phyloP scores from a whole-genome alignment of 2,329 filamentous ascomycete species.

The Stagonosporopsis vannaccii region DNA sequence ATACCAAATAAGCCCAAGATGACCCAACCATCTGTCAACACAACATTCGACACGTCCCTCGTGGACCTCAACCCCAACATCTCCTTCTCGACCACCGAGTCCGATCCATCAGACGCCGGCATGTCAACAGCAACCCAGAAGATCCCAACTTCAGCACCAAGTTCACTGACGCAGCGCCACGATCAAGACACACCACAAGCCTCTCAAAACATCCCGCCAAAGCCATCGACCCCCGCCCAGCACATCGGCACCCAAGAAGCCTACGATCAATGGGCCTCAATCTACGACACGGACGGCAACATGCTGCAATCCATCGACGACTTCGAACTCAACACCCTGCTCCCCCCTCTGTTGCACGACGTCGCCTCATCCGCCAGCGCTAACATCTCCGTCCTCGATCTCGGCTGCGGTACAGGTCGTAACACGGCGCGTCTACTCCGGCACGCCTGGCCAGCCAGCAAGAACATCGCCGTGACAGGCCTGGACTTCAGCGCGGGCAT shows the following conservation, averaged over 20 bases:
- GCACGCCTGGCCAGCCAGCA: conserved; percentile 37
- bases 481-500: conserved; percentile 66
- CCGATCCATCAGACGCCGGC: conserved; percentile 34
- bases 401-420: conserved; percentile 71
- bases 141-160: conserved; percentile 13
- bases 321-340: conserved; percentile 59
- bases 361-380: conserved; percentile 23
- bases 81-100: conserved; percentile 49
- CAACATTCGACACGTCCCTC: conserved; percentile 51
- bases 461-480: conserved; percentile 55
- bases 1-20: conserved; percentile 27
- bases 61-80: conserved; percentile 39
- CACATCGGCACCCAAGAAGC: conserved; percentile 53
- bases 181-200: conserved; percentile 28
- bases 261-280: conserved; percentile 59
- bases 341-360: conserved; percentile 57
- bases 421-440: conserved; percentile 64
- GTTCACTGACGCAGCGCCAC: conserved; percentile 6
- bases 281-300: conserved; percentile 72
- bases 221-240: conserved; percentile 31
- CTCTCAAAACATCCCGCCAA: conserved; percentile 18
- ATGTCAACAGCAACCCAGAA: conserved; percentile 8
- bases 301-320: conserved; percentile 71
- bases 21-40: conserved; percentile 47
- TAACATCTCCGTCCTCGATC: conserved; percentile 60